phyloP scores from a whole-genome alignment of 2,329 filamentous ascomycete genomes.

The Dissoconium aciculare region DNA sequence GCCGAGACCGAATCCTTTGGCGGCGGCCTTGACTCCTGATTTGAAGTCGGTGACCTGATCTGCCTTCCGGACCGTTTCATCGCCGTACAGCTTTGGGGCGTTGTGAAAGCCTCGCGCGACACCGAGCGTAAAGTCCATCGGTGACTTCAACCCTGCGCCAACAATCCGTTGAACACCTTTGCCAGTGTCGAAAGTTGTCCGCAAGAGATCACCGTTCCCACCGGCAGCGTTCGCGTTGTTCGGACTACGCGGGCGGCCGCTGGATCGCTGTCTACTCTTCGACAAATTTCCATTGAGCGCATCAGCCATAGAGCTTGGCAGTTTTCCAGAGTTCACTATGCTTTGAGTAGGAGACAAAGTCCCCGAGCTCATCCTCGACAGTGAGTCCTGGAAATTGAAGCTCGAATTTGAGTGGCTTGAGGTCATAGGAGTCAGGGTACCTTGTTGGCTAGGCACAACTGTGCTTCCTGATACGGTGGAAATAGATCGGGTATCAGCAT shows the following conservation, averaged over 20 bases:
- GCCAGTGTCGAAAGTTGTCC: constrained; percentile 20
- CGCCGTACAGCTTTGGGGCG: constrained; percentile 69
- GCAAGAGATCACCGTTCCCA: constrained; percentile 12
- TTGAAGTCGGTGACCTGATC: constrained; percentile 66
- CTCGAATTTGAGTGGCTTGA: constrained; percentile 14
- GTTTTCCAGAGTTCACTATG: constrained; percentile 1
- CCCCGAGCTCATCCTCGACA: constrained; percentile 15
- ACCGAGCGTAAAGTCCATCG: constrained; percentile 73
- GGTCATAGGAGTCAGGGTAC: constrained; percentile 7
- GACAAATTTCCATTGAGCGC: constrained; percentile 13
- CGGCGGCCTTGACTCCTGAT: constrained; percentile 60
- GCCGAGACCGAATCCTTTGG: constrained; percentile 53
- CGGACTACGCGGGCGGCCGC: constrained; percentile 10
- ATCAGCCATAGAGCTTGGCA: constrained; percentile 13
- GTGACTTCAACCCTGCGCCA: constrained; percentile 45
- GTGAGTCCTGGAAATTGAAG: constrained; percentile 21
- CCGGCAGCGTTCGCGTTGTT: constrained; percentile 4
- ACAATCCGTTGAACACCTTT: constrained; percentile 25
- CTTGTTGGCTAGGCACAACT: constrained; percentile 4
- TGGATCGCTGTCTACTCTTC: constrained; percentile 11
- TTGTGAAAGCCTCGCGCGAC: constrained; percentile 80
- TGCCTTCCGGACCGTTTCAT: constrained; percentile 61
- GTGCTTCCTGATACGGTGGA: constrained; percentile 1
- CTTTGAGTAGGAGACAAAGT: constrained; percentile 1
- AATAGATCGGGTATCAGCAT: constrained; percentile 1